phyloP scores from a whole-genome alignment of 2,329 filamentous ascomycete genomes.

The Mycosphaerella sp. region DNA sequence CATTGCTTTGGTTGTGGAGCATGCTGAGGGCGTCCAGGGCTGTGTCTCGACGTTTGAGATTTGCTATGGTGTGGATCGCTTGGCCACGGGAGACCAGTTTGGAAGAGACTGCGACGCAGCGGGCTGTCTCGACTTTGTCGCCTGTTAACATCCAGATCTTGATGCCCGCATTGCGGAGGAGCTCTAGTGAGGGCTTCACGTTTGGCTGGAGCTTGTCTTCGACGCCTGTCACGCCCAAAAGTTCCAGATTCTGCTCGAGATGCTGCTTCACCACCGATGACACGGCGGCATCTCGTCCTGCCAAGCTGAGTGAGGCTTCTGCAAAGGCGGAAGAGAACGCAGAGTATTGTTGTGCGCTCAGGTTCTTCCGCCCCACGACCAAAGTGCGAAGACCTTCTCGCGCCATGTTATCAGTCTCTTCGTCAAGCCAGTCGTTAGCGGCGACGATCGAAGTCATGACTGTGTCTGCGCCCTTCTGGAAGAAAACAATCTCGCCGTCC shows the following conservation, averaged over 20 bases:
- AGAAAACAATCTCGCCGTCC: constrained; percentile 89
- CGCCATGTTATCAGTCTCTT: constrained; percentile 99
- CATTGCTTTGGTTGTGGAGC: constrained; percentile 73
- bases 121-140: constrained; percentile 95
- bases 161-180: constrained; percentile 92
- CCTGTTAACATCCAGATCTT: constrained; percentile 99
- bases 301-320: constrained; percentile 73
- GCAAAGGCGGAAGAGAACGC: constrained; percentile 71
- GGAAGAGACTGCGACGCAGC: constrained; percentile 90
- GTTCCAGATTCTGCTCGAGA: constrained; percentile 81
- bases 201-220: constrained; percentile 95
- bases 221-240: constrained; percentile 94
- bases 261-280: constrained; percentile 70
- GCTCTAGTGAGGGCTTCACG: constrained; percentile 89
- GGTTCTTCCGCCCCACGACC: constrained; percentile 84
- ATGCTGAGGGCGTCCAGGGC: constrained; percentile 87
- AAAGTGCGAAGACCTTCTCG: constrained; percentile 89
- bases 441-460: constrained; percentile 96
- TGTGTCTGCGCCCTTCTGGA: constrained; percentile 95
- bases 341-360: constrained; percentile 71
- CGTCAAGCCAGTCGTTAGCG: constrained; percentile 96
- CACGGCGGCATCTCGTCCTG: constrained; percentile 75
- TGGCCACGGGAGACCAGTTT: constrained; percentile 91
- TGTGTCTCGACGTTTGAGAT: constrained; percentile 68
- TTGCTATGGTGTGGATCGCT: constrained; percentile 84